Evolutionary conservation across 306 rosid genomes (phyloP), one percentile per base, ranked within the genome.

Genomic region (Trifolium pratense): DNA sequence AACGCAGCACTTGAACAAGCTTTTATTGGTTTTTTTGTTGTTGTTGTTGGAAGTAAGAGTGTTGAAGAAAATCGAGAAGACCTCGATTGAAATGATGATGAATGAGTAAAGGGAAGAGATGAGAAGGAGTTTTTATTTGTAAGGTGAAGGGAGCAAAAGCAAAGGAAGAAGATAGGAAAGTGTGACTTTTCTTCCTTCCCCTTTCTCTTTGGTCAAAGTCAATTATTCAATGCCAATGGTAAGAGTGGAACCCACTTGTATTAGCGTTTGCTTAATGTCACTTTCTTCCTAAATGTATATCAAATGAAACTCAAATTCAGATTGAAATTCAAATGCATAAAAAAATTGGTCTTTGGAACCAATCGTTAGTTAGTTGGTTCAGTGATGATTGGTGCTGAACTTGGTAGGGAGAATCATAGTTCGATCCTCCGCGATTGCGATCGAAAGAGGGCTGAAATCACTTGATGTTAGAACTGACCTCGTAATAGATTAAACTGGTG

Each of bases 181-280:
- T 78, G 97, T 9, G 97, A 91, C 84, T 90, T 90, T 87, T 87
- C 90, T 91, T 90, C 98, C 77, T 31, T 37, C 82, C 5, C 31
- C 55, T 49, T 83, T 71, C 91, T 58, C 67, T 65, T 17, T 43
- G 82, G 99, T 95, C 99, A 92, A 88, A 91, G 97, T 95, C 99
- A 88, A 88, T 85, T 31, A 84, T 90, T 88, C 87, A 85, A 83
- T 81, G 84, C 70, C 23, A 79, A 68, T 73, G 69, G 36, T 46
- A 31, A n/a, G 6, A 7, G 13, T 59, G 81, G 75, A 83, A 1
- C 87, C 84, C 84, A 79, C 70, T 18, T 7, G 61, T 53, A 75
- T 83, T 62, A 79, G 86, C 78, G 81, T 78, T 75, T 83, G 84
- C 71, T 43, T 66, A 18, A 29, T 66, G 74, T 42, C 70, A 31